These are phyloP conservation scores for Fomitiporia mediterranea DNA, from an alignment of 1,284 basidiomycete species.

Conservation along the genomic window DNA sequence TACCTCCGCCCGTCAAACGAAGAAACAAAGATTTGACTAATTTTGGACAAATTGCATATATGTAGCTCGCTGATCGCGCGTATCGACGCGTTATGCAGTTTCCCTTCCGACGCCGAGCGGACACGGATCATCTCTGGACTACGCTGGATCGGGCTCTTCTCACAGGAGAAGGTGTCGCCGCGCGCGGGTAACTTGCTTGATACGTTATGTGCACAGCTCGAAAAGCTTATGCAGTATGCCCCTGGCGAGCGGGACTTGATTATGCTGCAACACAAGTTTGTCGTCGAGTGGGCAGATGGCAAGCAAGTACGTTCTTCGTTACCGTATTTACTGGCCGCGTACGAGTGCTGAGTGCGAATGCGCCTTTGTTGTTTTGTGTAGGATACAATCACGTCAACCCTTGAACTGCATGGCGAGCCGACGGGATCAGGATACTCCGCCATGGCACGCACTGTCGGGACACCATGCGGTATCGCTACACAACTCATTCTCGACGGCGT, in stretches of 20 bases:
- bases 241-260: slow-evolving; percentile 92
- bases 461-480: slow-evolving; percentile 92
- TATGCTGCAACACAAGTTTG: slow-evolving; percentile 97
- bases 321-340: too few species aligned
- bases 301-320: slow-evolving; percentile 50
- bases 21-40: too few species aligned
- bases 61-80: slow-evolving; percentile 57
- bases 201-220: slow-evolving; percentile 89
- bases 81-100: slow-evolving; percentile 65
- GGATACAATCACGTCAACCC: slow-evolving; percentile 88
- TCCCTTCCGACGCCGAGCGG: slow-evolving; percentile 68
- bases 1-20: too few species aligned
- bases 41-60: slow-evolving; percentile 7
- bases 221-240: slow-evolving; percentile 90
- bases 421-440: slow-evolving; percentile 68
- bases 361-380: slow-evolving; percentile 34
- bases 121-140: slow-evolving; percentile 81
- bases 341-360: too few species aligned
- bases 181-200: slow-evolving; percentile 83
- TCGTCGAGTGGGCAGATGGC: slow-evolving; percentile 84
- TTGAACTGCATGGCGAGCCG: slow-evolving; percentile 88
- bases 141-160: slow-evolving; percentile 94
- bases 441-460: slow-evolving; percentile 91
- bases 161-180: slow-evolving; percentile 58
- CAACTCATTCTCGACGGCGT: slow-evolving; percentile 80